Evolutionary conservation across 2,329 filamentous ascomycete genomes (phyloP).

Genomic region (Talaromyces amestolkiae): DNA sequence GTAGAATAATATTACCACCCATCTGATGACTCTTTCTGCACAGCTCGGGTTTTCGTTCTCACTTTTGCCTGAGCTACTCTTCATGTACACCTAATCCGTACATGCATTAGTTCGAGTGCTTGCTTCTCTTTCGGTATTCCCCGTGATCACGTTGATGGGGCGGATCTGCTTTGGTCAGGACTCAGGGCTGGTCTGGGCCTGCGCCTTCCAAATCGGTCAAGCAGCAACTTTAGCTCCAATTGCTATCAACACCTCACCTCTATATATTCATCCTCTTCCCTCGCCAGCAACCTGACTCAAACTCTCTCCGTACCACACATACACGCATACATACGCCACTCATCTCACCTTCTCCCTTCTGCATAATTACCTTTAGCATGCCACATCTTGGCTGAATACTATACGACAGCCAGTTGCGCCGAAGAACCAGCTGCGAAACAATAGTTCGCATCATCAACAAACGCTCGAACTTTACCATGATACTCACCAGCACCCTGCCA

Average conservation of each 20-base stretch:
- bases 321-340: neutral
- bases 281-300: neutral
- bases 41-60: neutral
- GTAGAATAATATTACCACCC: neutral
- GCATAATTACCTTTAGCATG: neutral
- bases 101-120: conserved; percentile 6
- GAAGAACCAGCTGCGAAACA: neutral
- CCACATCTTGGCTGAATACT: neutral
- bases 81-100: neutral
- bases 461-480: conserved; percentile 28
- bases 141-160: conserved; percentile 12
- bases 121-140: conserved; percentile 14
- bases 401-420: neutral
- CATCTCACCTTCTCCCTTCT: neutral
- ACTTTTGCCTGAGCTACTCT: neutral
- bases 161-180: conserved; percentile 12
- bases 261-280: conserved; percentile 2
- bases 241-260: conserved; percentile 1
- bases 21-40: neutral
- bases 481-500: conserved; percentile 35
- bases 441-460: neutral
- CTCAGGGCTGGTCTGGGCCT: conserved; percentile 12
- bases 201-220: conserved; percentile 6
- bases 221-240: conserved; percentile 14
- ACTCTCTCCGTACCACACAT: neutral